Percentiles rank a stretch among this genome's conserved stretches.
Evolutionary conservation across 2,329 filamentous ascomycete species (phyloP).

Genomic region (Aspergillus arachidicola): DNA sequence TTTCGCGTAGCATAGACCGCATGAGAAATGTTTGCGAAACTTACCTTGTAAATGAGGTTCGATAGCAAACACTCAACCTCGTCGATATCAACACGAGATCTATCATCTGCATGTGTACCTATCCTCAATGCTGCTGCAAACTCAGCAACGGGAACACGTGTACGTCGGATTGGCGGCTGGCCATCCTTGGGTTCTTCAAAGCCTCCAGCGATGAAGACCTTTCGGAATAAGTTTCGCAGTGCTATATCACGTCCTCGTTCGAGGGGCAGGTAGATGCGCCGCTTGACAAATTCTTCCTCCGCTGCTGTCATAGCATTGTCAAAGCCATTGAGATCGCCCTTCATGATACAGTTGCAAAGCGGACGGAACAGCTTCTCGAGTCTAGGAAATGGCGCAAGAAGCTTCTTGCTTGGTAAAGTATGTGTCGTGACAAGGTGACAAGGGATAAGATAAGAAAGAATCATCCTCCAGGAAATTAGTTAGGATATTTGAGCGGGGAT

Average conservation of each 20-base stretch:
- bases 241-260: slow-evolving; percentile 91
- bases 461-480: slow-evolving; percentile 62
- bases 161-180: slow-evolving; percentile 62
- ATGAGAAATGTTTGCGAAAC: slow-evolving; percentile 22
- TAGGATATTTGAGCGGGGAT: not conserved
- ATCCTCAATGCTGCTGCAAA: slow-evolving; percentile 84
- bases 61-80: slow-evolving; percentile 94
- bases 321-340: slow-evolving; percentile 80
- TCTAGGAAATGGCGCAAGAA: slow-evolving; percentile 74
- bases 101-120: slow-evolving; percentile 55
- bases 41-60: slow-evolving; percentile 97
- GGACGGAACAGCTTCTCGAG: slow-evolving; percentile 79
- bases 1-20: not conserved
- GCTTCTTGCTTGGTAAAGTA: slow-evolving; percentile 71
- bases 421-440: slow-evolving; percentile 89
- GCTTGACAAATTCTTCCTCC: slow-evolving; percentile 90
- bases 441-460: slow-evolving; percentile 91
- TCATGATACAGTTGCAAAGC: slow-evolving; percentile 75
- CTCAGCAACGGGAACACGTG: slow-evolving; percentile 78
- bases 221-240: slow-evolving; percentile 85
- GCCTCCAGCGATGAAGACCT: slow-evolving; percentile 83
- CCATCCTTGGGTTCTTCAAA: slow-evolving; percentile 76
- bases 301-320: slow-evolving; percentile 77
- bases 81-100: slow-evolving; percentile 73
- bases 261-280: slow-evolving; percentile 90